Percentiles rank a stretch among this genome's conserved stretches.
Evolutionary conservation across 495 filamentous ascomycete species (phyloP).

Genomic region (Darksidea phi): DNA sequence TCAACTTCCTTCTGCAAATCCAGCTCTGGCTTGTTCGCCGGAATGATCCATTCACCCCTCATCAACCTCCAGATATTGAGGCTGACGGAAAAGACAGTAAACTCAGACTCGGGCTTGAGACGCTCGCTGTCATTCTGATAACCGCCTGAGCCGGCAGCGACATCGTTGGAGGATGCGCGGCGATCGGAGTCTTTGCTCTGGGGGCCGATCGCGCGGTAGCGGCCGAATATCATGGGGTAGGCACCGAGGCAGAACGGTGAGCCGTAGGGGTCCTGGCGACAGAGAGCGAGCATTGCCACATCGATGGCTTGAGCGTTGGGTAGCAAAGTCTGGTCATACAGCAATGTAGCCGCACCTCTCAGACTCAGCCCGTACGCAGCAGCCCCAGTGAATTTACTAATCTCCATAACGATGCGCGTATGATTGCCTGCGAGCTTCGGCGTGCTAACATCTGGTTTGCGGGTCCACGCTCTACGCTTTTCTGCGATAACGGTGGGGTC

Average conservation of each 20-base stretch:
- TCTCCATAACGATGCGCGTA: conserved; percentile 5
- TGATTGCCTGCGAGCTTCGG: background rate
- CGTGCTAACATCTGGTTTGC: conserved; percentile 17
- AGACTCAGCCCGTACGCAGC: conserved; percentile 11
- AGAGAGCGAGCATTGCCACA: conserved; percentile 2
- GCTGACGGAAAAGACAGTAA: conserved; percentile 10
- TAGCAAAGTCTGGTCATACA: conserved; percentile 20
- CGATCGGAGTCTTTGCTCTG: conserved; percentile 18
- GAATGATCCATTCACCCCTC: conserved; percentile 4
- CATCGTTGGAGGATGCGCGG: background rate
- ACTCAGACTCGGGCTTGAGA: conserved; percentile 10
- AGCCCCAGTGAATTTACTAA: conserved; percentile 4
- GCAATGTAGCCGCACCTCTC: conserved; percentile 10
- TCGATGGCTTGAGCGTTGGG: conserved; percentile 20
- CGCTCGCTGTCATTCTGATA: background rate
- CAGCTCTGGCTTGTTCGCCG: background rate
- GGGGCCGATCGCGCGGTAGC: conserved; percentile 10
- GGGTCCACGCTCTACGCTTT: conserved; percentile 2
- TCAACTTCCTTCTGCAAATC: conserved; percentile 13
- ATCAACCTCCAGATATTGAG: conserved; percentile 13
- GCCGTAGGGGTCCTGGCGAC: conserved; percentile 1
- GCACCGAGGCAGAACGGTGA: conserved; percentile 15
- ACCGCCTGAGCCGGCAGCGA: background rate
- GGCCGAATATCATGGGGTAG: conserved; percentile 24
- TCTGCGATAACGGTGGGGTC: conserved; percentile 15